Base-by-base conservation (phyloP, 1,284 basidiomycete species). In the Irpex sp. region DNA sequence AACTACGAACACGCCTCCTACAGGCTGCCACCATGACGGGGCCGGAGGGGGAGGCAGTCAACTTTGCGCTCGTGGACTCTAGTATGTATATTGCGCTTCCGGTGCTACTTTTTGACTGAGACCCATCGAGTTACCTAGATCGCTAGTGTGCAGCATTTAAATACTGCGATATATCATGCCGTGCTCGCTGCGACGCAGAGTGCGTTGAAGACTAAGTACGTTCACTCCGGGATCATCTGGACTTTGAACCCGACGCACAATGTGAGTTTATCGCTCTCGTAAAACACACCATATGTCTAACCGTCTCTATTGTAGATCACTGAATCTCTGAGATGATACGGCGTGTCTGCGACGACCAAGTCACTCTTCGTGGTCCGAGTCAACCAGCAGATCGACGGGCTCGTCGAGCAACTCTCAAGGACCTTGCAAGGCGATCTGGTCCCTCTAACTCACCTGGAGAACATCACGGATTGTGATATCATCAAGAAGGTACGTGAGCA, bases 221-320 rank as follows among this genome's bases (percentile, higher is more conserved):
- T 93, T 0, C 93, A 97, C 72, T 94, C 92, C 0, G 95, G 97
- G 74, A 83, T 97, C 59, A 79, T 97, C 8, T 94, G 90, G 81
- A 78, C 84, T 17, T 79, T 97, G 54, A 93, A 90, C 67, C 92
- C 93, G 1, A 92, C 89, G n/a, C 92, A 93, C 69, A 96, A 95
- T 72, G 92, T 92, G 59, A 59, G 81, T 69, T 58, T 36, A 56
- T 47, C 15, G 37, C 35, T 33, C 21, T 51, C 58, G 58, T 49
- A 19, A 3, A 21, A 21, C 3, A 39, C 47, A 59, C 5, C 36
- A 4, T 5, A n/a, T 5, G 4, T 50, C 47, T 13, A 7, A 7
- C 21, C 17, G 51, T 26, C 54, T 9, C 56, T 35, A 9, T n/a
- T 19, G 47, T n/a, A 94, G 93, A 97, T 97, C 61, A 87, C 88